Conservation (phyloP, 2,329 filamentous ascomycete species). For the Microcyclospora tardicrescens region DNA sequence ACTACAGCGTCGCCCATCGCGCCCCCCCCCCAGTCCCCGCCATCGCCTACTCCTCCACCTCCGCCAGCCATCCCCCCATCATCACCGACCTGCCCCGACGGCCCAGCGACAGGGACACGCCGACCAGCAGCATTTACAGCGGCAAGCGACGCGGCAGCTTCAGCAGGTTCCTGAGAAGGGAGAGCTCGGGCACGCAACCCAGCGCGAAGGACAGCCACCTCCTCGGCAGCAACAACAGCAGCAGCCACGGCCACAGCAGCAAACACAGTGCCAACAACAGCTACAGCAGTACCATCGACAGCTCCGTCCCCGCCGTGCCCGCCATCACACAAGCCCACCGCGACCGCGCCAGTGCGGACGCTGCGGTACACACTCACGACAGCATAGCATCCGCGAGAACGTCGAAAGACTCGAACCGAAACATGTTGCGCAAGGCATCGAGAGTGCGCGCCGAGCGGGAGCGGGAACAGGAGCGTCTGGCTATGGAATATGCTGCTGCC, state of each 20-base stretch:
- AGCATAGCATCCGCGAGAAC: slow-evolving; percentile 2
- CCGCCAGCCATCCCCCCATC: slow-evolving; percentile 2
- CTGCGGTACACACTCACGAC: slow-evolving; percentile 1
- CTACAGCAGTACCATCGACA: not conserved
- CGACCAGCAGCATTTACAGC: not conserved
- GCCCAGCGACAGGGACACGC: not conserved
- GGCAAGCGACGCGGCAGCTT: slow-evolving; percentile 2
- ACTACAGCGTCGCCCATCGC: slow-evolving; percentile 14
- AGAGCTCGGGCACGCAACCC: not conserved
- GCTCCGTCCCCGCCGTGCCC: not conserved
- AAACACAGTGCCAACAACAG: not conserved
- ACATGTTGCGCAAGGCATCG: slow-evolving; percentile 20
- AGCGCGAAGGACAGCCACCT: not conserved
- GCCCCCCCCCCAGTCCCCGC: slow-evolving; percentile 8
- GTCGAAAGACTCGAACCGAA: not conserved
- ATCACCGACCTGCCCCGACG: slow-evolving; percentile 1
- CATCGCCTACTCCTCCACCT: not conserved
- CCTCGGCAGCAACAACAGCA: not conserved
- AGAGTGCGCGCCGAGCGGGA: slow-evolving; percentile 22
- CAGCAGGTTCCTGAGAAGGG: slow-evolving; percentile 1
- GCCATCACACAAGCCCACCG: slow-evolving; percentile 1
- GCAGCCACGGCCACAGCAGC: not conserved
- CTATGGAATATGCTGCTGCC: not conserved
- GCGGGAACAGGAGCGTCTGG: slow-evolving; percentile 7
- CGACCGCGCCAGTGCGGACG: slow-evolving; percentile 2